Conservation (phyloP, 2,329 filamentous ascomycete species). For the Dryadomyces sulphureus region DNA sequence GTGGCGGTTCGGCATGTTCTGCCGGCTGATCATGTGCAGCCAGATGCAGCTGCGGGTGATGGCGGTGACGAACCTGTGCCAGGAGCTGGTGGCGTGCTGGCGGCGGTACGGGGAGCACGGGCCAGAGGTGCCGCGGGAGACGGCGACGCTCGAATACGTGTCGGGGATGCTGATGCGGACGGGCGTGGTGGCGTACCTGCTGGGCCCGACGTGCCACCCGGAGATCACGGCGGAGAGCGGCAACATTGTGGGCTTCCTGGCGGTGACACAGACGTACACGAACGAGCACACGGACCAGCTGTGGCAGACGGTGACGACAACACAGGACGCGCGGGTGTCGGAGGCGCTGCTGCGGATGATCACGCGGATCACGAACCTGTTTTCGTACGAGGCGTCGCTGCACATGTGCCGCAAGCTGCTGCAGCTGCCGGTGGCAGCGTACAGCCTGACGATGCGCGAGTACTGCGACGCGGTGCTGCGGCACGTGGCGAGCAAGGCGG, state of each 20-base stretch:
- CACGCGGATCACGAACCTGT: conserved; percentile 29
- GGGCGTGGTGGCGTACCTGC: conserved; percentile 69
- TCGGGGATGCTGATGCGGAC: conserved; percentile 54
- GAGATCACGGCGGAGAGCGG: conserved; percentile 70
- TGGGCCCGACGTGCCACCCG: conserved; percentile 82
- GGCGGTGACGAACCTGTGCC: conserved; percentile 61
- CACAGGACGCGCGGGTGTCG: conserved; percentile 72
- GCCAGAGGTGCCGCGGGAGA: conserved; percentile 19
- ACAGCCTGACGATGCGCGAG: conserved; percentile 45
- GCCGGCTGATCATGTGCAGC: conserved; percentile 62
- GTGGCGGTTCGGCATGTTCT: conserved; percentile 57
- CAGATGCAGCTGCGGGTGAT: conserved; percentile 83
- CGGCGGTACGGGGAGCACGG: conserved; percentile 34
- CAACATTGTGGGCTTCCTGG: conserved; percentile 77
- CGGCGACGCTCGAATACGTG: conserved; percentile 47
- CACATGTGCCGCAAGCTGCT: conserved; percentile 60
- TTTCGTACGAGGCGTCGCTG: conserved; percentile 33
- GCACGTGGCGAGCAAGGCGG: conserved; percentile 26
- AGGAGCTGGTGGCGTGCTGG: conserved; percentile 54
- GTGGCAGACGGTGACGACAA: conserved; percentile 70
- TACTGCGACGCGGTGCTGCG: conserved; percentile 45
- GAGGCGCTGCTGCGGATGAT: conserved; percentile 63
- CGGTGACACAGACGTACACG: conserved; percentile 62
- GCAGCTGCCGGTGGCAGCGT: conserved; percentile 45
- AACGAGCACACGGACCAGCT: conserved; percentile 60